Evolutionary conservation across 2,329 filamentous ascomycete species (phyloP).

Genomic region (Aspergillus sp.): DNA sequence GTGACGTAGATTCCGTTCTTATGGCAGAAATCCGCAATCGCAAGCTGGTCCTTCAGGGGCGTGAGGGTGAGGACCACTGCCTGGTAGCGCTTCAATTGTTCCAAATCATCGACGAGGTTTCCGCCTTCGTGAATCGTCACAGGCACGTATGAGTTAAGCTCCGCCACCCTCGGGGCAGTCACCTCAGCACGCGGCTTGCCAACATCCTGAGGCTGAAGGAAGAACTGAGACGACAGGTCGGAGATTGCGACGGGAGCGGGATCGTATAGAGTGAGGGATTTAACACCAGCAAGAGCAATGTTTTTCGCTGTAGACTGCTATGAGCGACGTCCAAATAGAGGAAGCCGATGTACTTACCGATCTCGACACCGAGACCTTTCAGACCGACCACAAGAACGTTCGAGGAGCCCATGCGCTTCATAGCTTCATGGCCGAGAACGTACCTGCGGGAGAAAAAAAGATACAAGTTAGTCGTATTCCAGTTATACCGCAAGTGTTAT

Average conservation of each 20-base stretch:
- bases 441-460: constrained; percentile 42
- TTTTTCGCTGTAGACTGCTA: constrained; percentile 73
- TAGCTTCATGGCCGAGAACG: constrained; percentile 74
- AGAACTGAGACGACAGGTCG: constrained; percentile 96
- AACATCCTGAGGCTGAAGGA: constrained; percentile 81
- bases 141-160: constrained; percentile 95
- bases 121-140: constrained; percentile 67
- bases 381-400: constrained; percentile 90
- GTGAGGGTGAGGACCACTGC: constrained; percentile 87
- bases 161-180: constrained; percentile 83
- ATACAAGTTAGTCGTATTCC: not conserved
- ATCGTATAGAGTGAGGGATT: constrained; percentile 91
- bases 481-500: constrained; percentile 3
- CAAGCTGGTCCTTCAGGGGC: constrained; percentile 73
- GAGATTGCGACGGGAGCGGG: constrained; percentile 78
- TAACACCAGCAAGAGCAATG: constrained; percentile 94
- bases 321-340: constrained; percentile 3
- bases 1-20: constrained; percentile 89
- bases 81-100: constrained; percentile 85
- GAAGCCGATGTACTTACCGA: constrained; percentile 47
- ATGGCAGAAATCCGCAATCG: constrained; percentile 90
- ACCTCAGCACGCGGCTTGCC: constrained; percentile 86
- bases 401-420: constrained; percentile 98
- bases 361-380: constrained; percentile 93
- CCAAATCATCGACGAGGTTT: constrained; percentile 72